Base-by-base conservation (phyloP, 768 basidiomycete genomes). In the Kwoniella bestiolae region DNA sequence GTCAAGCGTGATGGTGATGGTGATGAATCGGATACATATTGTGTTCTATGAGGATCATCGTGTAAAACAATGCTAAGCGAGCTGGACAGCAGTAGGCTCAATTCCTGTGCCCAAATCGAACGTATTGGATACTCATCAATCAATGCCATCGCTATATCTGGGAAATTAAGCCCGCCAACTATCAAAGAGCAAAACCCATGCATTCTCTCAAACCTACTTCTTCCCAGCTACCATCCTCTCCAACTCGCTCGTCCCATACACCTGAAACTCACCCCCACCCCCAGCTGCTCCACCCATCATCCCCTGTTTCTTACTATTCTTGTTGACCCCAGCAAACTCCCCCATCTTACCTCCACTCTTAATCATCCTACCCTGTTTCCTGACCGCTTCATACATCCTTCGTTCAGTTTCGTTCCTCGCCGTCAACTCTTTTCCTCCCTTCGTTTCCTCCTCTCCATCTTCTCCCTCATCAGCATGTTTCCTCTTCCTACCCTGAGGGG, bases 301-400 rank as follows among this genome's bases (percentile, higher is more conserved):
- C 7, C 21, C 6, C n/a, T 50, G 29, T 46, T 59, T 29, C 18
- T 62, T 35, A 16, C 47, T 51, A 1, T 38, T 46, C 26, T 46
- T 56, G 18, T 58, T 51, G 5, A 50, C 56, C 26, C 62, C 68
- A 59, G 61, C 65, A 60, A 76, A 74, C 47, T 76, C 73, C 4
- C 80, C 81, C 66, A 82, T 58, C 62, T 72, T 73, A 23, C 94
- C 94, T 29, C 87, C 87, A 80, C 88, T 88, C 84, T 90, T 94
- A 60, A 87, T 86, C 62, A 90, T 81, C 56, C 91, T 85, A 8
- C 94, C 94, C 76, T 92, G 91, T 12, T 86, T 85, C 47, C 94
- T 86, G 31, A 95, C 93, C 46, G 89, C 86, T 60, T 86, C 86
- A 73, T 89, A 87, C 94, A 97, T 97, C 32, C 93, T 86, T 78